A percentile compares a stretch with the other conserved stretches of the same genome.
Conservation (phyloP, 176 grass and related monocot genomes). For the Sorghum bicolor region Sorghum_bicolor_NCBIv3 NC_012879.2:59426001-59426500, state of each 20-base stretch:
- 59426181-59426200: slow-evolving; percentile 30
- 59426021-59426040: slow-evolving; percentile 2
- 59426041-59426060: slow-evolving; percentile 29
- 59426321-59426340: background rate
- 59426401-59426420: background rate
- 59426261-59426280: slow-evolving; percentile 15
- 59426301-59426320: background rate
- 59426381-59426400: background rate
- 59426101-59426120: slow-evolving; percentile 21
- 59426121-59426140: slow-evolving; percentile 16
- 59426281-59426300: slow-evolving; percentile 2
- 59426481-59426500: background rate
- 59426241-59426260: slow-evolving; percentile 24
- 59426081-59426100: background rate
- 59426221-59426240: background rate
- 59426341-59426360: background rate
- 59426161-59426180: slow-evolving; percentile 20
- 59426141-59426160: slow-evolving; percentile 23
- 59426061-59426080: slow-evolving; percentile 29
- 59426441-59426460: background rate
- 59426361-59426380: background rate
- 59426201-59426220: slow-evolving; percentile 26
- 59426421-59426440: background rate
- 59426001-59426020: slow-evolving; percentile 26
- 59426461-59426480: background rate